A percentile compares a stretch with the other conserved stretches of the same genome.
Evolutionary conservation across 306 rosid genomes (phyloP).

Genomic region (Argentina anserina): DNA sequence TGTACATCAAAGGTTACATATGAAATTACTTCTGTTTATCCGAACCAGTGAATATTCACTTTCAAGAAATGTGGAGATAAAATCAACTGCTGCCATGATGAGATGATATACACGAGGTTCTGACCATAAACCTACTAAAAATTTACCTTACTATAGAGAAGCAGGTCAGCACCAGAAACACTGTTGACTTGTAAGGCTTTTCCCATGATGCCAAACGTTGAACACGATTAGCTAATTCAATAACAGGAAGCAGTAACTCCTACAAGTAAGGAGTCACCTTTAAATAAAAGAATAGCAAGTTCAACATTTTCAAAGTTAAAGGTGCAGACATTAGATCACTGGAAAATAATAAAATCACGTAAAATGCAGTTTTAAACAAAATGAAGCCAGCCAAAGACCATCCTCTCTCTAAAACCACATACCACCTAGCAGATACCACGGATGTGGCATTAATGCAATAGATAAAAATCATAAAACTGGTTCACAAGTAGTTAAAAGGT

Average conservation of each 20-base stretch:
- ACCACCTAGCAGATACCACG: constrained; percentile 1
- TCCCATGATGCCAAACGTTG: constrained; percentile 70
- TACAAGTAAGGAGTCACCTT: constrained; percentile 38
- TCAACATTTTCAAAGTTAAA: background rate
- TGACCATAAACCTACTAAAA: background rate
- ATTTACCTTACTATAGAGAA: constrained; percentile 64
- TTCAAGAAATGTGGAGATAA: background rate
- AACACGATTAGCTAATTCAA: constrained; percentile 43
- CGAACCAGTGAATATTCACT: constrained; percentile 11
- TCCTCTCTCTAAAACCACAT: constrained; percentile 4
- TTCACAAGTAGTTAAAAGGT: background rate
- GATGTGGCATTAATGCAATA: background rate
- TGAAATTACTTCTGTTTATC: constrained; percentile 11
- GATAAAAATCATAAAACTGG: background rate
- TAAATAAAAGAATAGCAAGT: constrained; percentile 17
- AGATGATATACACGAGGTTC: background rate
- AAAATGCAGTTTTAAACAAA: constrained; percentile 8
- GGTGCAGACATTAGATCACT: background rate
- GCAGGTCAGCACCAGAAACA: constrained; percentile 60
- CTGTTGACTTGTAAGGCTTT: constrained; percentile 56
- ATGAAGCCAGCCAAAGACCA: constrained; percentile 3
- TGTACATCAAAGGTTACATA: constrained; percentile 33
- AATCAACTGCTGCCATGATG: background rate
- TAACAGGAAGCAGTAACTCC: constrained; percentile 76
- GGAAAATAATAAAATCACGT: constrained; percentile 6